Conservation (phyloP, 164 flowering plant species). For the Cinnamomum chago region DNA sequence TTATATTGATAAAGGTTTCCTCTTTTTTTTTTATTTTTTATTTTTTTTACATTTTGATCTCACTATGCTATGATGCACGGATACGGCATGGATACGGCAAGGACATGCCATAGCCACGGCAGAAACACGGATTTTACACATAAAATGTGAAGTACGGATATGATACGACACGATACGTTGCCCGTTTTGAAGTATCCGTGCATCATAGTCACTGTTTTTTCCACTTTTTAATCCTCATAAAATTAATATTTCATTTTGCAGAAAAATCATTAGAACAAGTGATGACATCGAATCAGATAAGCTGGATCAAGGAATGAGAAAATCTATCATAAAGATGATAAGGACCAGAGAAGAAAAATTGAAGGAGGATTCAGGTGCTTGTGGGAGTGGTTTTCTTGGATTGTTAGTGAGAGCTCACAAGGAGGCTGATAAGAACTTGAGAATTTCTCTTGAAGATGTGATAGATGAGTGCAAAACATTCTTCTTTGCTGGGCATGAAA, state of each 20-base stretch:
- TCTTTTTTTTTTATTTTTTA: too few relatives aligned
- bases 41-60: neutral
- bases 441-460: slow-evolving; percentile 1
- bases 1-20: too few relatives aligned
- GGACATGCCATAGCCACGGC: too few relatives aligned
- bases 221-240: slow-evolving; percentile 2
- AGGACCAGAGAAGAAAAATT: slow-evolving; percentile 22
- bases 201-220: neutral
- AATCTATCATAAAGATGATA: slow-evolving; percentile 24
- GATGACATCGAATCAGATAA: slow-evolving; percentile 35
- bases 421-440: slow-evolving; percentile 11
- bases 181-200: too few relatives aligned
- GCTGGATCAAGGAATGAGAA: slow-evolving; percentile 29
- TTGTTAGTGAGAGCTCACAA: slow-evolving; percentile 25
- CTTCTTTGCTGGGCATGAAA: slow-evolving; percentile 3
- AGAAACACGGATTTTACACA: too few relatives aligned
- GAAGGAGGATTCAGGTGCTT: slow-evolving; percentile 7
- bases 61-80: too few relatives aligned
- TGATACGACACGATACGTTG: too few relatives aligned
- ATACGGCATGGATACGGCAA: too few relatives aligned
- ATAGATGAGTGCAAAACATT: slow-evolving; percentile 5
- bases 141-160: too few relatives aligned
- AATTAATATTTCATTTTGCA: slow-evolving; percentile 13
- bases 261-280: slow-evolving; percentile 12
- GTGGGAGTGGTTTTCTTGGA: slow-evolving; percentile 33